These are phyloP conservation scores for Scheffersomyces stipitis DNA, from an alignment of 805 yeast genomes.

Conservation along the genomic window DNA sequence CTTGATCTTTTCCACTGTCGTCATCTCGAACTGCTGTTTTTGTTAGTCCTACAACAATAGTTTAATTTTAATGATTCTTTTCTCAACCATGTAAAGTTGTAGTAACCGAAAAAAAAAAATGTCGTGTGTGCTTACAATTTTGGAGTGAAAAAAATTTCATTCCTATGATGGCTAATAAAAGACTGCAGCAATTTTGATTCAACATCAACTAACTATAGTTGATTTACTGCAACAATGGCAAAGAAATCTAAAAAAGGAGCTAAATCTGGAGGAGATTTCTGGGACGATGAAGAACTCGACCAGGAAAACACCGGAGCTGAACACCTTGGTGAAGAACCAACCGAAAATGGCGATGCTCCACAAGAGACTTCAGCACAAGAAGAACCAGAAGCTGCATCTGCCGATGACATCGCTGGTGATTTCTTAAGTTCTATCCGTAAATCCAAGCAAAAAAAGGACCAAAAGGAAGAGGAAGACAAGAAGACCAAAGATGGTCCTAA, in stretches of 20 bases:
- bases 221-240: too few relatives aligned
- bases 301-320: conserved; percentile 38
- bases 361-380: conserved; percentile 19
- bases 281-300: conserved; percentile 74
- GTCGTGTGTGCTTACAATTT: conserved; percentile 14
- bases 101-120: conserved; percentile 9
- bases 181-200: too few relatives aligned
- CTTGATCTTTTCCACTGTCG: conserved; percentile 62
- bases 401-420: conserved; percentile 49
- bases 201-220: too few relatives aligned
- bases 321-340: conserved; percentile 32
- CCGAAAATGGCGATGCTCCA: conserved; percentile 42
- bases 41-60: too few relatives aligned
- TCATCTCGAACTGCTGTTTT: conserved; percentile 23
- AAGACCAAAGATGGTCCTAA: conserved; percentile 59
- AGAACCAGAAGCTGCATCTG: conserved; percentile 18
- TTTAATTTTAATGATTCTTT: too few relatives aligned
- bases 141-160: conserved; percentile 15
- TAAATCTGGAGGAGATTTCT: conserved; percentile 66
- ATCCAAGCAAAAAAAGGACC: conserved; percentile 75
- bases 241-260: conserved; percentile 58
- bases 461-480: conserved; percentile 58
- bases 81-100: too few relatives aligned
- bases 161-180: background rate
- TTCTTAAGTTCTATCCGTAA: conserved; percentile 81